Conservation (phyloP, 306 rosid genomes). For the Sicyos baderoa region DNA sequence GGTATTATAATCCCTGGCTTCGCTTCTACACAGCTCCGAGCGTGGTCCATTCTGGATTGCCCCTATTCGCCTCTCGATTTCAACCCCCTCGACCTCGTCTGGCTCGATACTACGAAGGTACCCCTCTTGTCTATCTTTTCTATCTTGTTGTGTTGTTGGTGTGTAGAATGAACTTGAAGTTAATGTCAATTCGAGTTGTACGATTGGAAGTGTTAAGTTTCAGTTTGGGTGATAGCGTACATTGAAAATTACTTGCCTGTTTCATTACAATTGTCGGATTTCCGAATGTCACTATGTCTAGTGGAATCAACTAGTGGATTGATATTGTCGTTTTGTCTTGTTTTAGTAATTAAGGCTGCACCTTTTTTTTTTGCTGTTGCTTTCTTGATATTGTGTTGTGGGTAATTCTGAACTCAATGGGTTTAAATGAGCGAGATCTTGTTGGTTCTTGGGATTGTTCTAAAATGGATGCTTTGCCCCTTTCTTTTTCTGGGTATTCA, state of each 20-base stretch:
- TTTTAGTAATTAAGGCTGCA: not conserved
- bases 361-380: not conserved
- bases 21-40: conserved; percentile 97
- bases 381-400: not conserved
- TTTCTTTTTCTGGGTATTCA: not conserved
- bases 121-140: not conserved
- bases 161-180: not conserved
- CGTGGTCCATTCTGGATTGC: conserved; percentile 97
- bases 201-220: not conserved
- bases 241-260: not conserved
- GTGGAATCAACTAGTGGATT: not conserved
- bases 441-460: not conserved
- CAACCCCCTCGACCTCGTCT: conserved; percentile 99
- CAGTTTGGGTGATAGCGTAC: not conserved
- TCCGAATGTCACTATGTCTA: not conserved
- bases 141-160: not conserved
- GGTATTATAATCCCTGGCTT: conserved; percentile 94
- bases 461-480: not conserved
- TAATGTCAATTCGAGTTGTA: not conserved
- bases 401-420: not conserved
- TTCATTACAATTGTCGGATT: not conserved
- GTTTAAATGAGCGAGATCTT: conserved; percentile 5
- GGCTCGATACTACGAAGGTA: conserved; percentile 95
- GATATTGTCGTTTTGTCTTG: not conserved
- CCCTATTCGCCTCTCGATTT: conserved; percentile 94